phyloP scores from a whole-genome alignment of 164 flowering plant genomes.

The Tinospora cordifolia region DNA sequence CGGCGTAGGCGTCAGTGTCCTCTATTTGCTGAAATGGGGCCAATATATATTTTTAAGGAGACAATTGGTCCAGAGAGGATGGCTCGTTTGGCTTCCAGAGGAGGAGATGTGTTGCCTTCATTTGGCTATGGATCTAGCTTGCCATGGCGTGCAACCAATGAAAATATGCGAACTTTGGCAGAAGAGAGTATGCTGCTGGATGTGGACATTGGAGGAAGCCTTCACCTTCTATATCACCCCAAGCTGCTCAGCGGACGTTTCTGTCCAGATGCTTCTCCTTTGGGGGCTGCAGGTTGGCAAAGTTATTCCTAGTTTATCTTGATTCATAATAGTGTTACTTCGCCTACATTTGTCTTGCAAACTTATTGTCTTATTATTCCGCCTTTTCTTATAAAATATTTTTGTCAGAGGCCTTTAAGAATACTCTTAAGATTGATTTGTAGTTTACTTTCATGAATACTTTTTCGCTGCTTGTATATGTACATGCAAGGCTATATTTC shows the following conservation, averaged over 20 bases:
- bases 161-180: constrained; percentile 49
- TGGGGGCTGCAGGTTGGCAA: constrained; percentile 76
- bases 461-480: not conserved
- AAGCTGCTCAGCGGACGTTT: constrained; percentile 81
- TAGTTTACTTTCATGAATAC: not conserved
- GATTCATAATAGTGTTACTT: not conserved
- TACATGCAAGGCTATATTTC: not conserved
- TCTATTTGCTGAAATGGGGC: constrained; percentile 99
- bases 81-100: constrained; percentile 86
- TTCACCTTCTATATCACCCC: constrained; percentile 95
- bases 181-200: constrained; percentile 75
- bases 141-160: constrained; percentile 78
- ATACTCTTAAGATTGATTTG: not conserved
- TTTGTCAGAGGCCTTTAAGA: not conserved
- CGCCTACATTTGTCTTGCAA: not conserved
- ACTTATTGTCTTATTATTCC: not conserved
- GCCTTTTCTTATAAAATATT: not conserved
- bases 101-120: constrained; percentile 89
- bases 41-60: constrained; percentile 89
- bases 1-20: constrained; percentile 98
- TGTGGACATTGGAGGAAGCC: constrained; percentile 75
- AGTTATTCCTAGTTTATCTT: constrained; percentile 6
- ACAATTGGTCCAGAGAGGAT: constrained; percentile 90
- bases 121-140: constrained; percentile 86
- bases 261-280: constrained; percentile 99